Evolutionary conservation across 2,329 filamentous ascomycete species (phyloP), one percentile per base, ranked within the genome.

Genomic region (Nemania serpens): DNA sequence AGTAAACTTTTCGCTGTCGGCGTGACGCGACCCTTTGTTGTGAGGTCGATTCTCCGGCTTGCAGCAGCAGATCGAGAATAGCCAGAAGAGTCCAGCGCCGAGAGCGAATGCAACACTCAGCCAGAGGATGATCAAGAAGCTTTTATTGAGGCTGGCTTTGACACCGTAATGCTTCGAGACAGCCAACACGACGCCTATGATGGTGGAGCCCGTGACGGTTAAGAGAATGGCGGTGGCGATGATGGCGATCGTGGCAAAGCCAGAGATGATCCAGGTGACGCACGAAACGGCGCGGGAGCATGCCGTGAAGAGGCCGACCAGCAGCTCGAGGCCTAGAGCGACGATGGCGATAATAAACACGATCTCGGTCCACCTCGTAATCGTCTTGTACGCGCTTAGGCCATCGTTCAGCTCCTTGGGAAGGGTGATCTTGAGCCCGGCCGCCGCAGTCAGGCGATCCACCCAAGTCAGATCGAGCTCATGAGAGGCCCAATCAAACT

Each of bases 61-160:
- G 82, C 93, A 97, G 86, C 93, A 98, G 88, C 94, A 98, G 71
- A 90, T 85, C 76, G 88, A 91, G 75, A 96, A 86, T 72, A 93
- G 79, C 94, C 95, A 98, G 88, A 98, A 97, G 73, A 97, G 78
- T 66, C 85, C 86, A 7, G 90, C 89, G 43, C 76, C 91, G 36
- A 95, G 74, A 63, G 89, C 88, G 73, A 96, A 93, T 29, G 85
- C 90, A 41, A 89, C 88, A 45, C 88, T 88, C 62, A 98, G 81
- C 91, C 93, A 97, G 69, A 90, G 85, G 18, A 87, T 78, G 37
- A 83, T 83, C 56, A 95, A 86, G 79, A 90, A 94, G 61, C 81
- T 79, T 33, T 75, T 84, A 78, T 93, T 90, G 74, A 96, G 78
- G 52, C 74, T 76, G 52, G 87, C 85, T 5, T 84, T 76, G 68